phyloP scores from a whole-genome alignment of 164 flowering plant species.

The Dillenia turbinata region DNA sequence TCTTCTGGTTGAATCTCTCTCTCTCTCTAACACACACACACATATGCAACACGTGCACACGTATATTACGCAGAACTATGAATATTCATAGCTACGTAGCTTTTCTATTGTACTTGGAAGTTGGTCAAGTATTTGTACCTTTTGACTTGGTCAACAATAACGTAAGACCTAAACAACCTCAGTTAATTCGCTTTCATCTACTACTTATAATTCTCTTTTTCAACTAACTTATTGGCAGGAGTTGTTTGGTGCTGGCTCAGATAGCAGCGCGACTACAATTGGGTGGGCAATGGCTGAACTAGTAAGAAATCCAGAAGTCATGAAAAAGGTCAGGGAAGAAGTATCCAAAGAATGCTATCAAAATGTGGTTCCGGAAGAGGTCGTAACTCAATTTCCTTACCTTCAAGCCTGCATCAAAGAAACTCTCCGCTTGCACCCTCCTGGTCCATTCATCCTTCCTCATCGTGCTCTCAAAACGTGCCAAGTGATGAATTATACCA shows the following conservation, averaged over 20 bases:
- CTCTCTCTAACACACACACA: slow-evolving; percentile 1
- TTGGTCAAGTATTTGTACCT: too few species aligned
- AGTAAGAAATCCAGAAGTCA: slow-evolving; percentile 9
- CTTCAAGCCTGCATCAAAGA: slow-evolving; percentile 25
- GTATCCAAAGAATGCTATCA: slow-evolving; percentile 1
- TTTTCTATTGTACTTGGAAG: too few species aligned
- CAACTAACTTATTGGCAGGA: slow-evolving; percentile 13
- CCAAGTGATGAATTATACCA: slow-evolving; percentile 18
- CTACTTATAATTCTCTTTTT: too few species aligned
- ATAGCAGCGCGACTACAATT: slow-evolving; percentile 14
- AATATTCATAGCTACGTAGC: too few species aligned
- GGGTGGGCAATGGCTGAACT: slow-evolving; percentile 32
- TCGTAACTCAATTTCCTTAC: slow-evolving; percentile 12
- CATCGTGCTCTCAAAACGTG: slow-evolving; percentile 18
- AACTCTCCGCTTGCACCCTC: slow-evolving; percentile 22
- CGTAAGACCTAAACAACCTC: too few species aligned
- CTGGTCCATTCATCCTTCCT: slow-evolving; percentile 22
- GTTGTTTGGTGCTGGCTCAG: slow-evolving; percentile 21
- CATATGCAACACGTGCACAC: slow-evolving; percentile 10
- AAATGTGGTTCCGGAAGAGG: slow-evolving; percentile 11
- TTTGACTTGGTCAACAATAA: too few species aligned
- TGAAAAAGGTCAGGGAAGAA: slow-evolving; percentile 1
- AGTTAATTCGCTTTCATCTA: too few species aligned
- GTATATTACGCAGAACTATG: neutral
- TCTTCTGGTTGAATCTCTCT: slow-evolving; percentile 16